Conservation (phyloP, 2,329 filamentous ascomycete species). For the Cladophialophora psammophila region DNA sequence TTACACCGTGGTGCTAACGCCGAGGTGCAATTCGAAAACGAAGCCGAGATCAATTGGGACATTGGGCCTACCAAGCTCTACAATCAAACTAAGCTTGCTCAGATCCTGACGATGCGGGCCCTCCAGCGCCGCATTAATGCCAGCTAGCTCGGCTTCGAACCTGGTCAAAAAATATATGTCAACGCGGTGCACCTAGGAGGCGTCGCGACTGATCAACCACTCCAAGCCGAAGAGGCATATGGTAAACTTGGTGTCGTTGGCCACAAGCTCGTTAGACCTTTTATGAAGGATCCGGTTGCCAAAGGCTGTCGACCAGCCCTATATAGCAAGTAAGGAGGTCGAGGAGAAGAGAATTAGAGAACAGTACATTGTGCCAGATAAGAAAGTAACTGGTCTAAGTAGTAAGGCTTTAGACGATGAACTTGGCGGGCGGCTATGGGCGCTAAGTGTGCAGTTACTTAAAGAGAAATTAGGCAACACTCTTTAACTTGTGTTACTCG, state of each 20-base stretch:
- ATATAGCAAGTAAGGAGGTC: conserved; percentile 57
- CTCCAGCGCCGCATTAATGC: conserved; percentile 50
- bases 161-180: conserved; percentile 47
- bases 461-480: conserved; percentile 4
- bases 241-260: conserved; percentile 56
- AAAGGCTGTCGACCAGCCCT: conserved; percentile 57
- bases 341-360: conserved; percentile 54
- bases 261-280: conserved; percentile 52
- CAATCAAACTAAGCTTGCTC: conserved; percentile 58
- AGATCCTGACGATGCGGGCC: conserved; percentile 56
- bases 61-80: conserved; percentile 59
- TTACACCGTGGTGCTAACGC: conserved; percentile 52
- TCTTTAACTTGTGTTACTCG: not conserved
- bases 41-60: conserved; percentile 59
- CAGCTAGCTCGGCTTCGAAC: conserved; percentile 46
- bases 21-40: conserved; percentile 51
- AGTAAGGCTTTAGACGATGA: conserved; percentile 53
- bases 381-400: conserved; percentile 54
- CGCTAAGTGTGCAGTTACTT: conserved; percentile 54
- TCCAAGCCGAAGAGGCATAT: conserved; percentile 60
- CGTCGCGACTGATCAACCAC: conserved; percentile 57
- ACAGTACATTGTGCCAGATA: conserved; percentile 59
- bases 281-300: conserved; percentile 60
- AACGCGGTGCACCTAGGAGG: conserved; percentile 60
- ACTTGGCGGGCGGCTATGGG: conserved; percentile 56